A percentile compares a stretch with the other conserved stretches of the same genome.
Evolutionary conservation across 495 filamentous ascomycete species (phyloP).

Genomic region (Cladorrhinum samala): DNA sequence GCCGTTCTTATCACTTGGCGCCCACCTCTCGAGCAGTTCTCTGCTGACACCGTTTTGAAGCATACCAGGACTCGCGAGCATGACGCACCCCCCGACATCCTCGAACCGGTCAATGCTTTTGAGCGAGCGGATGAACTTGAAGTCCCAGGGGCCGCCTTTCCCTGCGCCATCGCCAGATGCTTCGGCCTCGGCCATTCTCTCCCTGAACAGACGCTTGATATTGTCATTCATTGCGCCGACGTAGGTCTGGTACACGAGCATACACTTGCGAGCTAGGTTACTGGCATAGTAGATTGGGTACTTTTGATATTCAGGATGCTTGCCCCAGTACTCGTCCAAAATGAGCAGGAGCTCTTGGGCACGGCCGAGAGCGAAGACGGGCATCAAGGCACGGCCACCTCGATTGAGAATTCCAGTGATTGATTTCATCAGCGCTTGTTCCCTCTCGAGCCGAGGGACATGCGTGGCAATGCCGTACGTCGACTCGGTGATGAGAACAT

Average conservation of each 20-base stretch:
- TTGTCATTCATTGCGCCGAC: constrained; percentile 98
- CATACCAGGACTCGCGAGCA: constrained; percentile 97
- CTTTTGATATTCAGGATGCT: constrained; percentile 77
- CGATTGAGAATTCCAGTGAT: constrained; percentile 84
- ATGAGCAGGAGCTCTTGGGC: constrained; percentile 93
- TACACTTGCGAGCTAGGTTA: constrained; percentile 89
- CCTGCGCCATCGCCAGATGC: constrained; percentile 61
- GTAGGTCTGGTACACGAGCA: constrained; percentile 98
- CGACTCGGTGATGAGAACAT: constrained; percentile 94
- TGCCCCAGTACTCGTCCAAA: constrained; percentile 92
- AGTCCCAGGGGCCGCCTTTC: constrained; percentile 90
- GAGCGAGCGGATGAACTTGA: constrained; percentile 81
- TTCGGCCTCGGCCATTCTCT: constrained; percentile 82
- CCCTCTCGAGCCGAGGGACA: constrained; percentile 79
- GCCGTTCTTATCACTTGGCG: constrained; percentile 89
- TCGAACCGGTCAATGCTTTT: constrained; percentile 93
- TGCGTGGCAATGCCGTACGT: constrained; percentile 94
- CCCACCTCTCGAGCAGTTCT: constrained; percentile 90
- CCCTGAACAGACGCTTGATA: constrained; percentile 83
- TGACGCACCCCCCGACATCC: constrained; percentile 91
- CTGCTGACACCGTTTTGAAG: constrained; percentile 89
- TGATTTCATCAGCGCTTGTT: constrained; percentile 88
- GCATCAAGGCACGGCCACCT: constrained; percentile 87
- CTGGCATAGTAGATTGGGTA: constrained; percentile 95
- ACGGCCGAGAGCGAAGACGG: constrained; percentile 88